These are phyloP conservation scores for Heliosperma pusillum DNA, from an alignment of 148 eudicot species.

Conservation along the genomic window DNA sequence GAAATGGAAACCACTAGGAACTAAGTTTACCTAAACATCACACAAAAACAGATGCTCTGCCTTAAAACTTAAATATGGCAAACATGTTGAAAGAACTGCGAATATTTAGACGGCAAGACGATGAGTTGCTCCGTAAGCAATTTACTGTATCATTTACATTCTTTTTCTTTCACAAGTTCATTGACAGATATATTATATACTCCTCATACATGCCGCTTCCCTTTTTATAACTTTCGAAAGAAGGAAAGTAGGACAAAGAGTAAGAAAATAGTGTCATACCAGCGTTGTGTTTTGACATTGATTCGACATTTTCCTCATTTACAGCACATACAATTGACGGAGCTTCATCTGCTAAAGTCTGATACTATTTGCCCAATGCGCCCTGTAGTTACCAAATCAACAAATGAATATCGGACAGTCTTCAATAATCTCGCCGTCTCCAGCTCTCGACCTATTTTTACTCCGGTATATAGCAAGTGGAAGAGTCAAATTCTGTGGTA, in stretches of 20 bases:
- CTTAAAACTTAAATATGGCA: background rate
- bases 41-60: background rate
- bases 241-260: background rate
- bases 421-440: conserved; percentile 10
- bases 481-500: conserved; percentile 26
- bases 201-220: background rate
- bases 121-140: too few relatives aligned
- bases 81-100: background rate
- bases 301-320: conserved; percentile 2
- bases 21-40: background rate
- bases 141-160: background rate
- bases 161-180: background rate
- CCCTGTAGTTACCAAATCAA: conserved; percentile 18
- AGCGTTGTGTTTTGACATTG: background rate
- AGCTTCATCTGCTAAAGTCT: conserved; percentile 14
- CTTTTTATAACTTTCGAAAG: background rate
- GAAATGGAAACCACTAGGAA: background rate
- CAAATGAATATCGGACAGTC: conserved; percentile 8
- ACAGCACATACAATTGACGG: background rate
- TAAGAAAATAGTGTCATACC: conserved; percentile 1
- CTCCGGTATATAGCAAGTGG: background rate
- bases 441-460: background rate
- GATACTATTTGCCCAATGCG: conserved; percentile 9
- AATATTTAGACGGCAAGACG: background rate
- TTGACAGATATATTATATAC: too few relatives aligned